These are phyloP conservation scores for Coccomyxa sp. DNA, from an alignment of 139 green algal genomes.

Conservation along the genomic window DNA sequence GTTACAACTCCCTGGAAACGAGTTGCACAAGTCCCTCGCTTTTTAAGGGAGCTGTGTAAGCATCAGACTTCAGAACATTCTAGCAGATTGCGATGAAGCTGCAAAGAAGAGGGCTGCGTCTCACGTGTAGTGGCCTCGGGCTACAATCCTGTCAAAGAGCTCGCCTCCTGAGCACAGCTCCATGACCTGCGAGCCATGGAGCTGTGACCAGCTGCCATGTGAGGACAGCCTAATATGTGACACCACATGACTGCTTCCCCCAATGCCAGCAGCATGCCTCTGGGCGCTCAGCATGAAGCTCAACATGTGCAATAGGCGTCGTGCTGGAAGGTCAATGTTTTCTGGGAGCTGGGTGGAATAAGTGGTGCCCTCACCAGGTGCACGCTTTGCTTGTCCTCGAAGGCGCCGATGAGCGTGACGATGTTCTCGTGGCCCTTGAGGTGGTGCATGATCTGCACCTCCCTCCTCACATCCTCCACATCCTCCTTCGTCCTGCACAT, in stretches of 20 bases:
- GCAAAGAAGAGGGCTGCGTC: not conserved
- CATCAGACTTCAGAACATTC: no score
- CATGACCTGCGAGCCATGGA: conserved; percentile 51
- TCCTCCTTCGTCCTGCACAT: conserved; percentile 66
- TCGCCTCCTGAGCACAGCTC: conserved; percentile 91
- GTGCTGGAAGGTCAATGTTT: no score
- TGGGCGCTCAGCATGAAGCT: not conserved
- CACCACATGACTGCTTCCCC: no score
- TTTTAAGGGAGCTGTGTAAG: no score
- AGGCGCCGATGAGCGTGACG: conserved; percentile 64
- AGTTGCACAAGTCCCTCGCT: no score
- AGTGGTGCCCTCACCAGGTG: conserved; percentile 69
- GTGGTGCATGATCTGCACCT: conserved; percentile 96
- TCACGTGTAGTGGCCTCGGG: conserved; percentile 65
- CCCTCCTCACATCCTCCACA: conserved; percentile 89
- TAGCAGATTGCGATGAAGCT: no score
- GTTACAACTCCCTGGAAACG: no score
- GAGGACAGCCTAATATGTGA: no score
- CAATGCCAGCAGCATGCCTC: not conserved
- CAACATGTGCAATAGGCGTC: no score
- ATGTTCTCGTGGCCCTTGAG: conserved; percentile 79
- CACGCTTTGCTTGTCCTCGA: conserved; percentile 74
- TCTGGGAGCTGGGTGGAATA: no score
- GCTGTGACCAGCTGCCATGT: no score
- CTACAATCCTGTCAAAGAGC: conserved; percentile 96